Evolutionary conservation across 1,139 yeast species (phyloP).

Genomic region (Candida tetrigidarum): DNA sequence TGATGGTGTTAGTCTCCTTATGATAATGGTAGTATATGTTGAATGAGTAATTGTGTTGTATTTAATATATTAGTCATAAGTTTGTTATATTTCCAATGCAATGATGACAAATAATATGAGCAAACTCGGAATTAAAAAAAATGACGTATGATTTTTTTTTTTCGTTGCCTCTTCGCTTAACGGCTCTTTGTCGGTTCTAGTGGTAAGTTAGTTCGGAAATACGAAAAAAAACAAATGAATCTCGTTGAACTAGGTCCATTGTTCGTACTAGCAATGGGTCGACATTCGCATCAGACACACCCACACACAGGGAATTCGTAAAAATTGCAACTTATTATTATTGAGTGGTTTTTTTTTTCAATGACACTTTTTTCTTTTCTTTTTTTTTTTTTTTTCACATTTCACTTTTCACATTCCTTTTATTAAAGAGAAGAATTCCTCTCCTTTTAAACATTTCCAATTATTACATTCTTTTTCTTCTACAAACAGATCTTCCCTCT

Average conservation of each 20-base stretch:
- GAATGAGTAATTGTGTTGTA: too few relatives aligned
- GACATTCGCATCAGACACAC: background rate
- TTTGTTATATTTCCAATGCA: too few relatives aligned
- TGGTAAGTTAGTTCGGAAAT: too few relatives aligned
- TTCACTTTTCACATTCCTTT: too few relatives aligned
- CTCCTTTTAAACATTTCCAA: conserved; percentile 3
- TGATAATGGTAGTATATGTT: too few relatives aligned
- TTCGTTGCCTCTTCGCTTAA: background rate
- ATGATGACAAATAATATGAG: too few relatives aligned
- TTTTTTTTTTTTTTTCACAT: background rate
- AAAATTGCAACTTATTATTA: background rate
- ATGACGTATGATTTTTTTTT: conserved; percentile 1
- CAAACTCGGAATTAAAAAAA: too few relatives aligned
- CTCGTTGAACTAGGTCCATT: too few relatives aligned
- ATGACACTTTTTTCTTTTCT: background rate
- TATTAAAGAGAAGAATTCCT: background rate
- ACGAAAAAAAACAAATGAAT: too few relatives aligned
- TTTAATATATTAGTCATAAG: background rate
- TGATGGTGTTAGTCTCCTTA: too few relatives aligned
- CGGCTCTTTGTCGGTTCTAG: background rate
- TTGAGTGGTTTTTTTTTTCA: background rate
- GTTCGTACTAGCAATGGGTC: background rate
- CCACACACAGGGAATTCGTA: too few relatives aligned
- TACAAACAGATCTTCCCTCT: background rate
- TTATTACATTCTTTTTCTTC: background rate